Evolutionary conservation across 2,329 filamentous ascomycete genomes (phyloP).

Genomic region (Chaetomium sp.): DNA sequence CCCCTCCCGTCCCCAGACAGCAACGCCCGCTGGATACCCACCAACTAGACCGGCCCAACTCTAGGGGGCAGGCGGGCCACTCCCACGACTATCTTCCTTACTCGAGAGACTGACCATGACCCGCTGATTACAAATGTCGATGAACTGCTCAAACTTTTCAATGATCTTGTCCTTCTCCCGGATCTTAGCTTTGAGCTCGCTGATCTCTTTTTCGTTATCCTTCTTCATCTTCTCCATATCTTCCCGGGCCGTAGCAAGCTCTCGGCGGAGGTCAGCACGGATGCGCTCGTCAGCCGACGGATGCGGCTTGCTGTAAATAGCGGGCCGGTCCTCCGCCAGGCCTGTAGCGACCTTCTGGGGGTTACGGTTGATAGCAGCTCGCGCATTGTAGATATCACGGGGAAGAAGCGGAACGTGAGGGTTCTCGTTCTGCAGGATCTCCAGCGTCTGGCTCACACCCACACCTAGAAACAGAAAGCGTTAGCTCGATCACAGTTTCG

Average conservation of each 20-base stretch:
- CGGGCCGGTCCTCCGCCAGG: conserved; percentile 54
- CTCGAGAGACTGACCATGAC: conserved; percentile 51
- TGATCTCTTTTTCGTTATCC: conserved; percentile 52
- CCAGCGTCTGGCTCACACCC: conserved; percentile 59
- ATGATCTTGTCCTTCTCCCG: conserved; percentile 58
- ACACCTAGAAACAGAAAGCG: conserved; percentile 41
- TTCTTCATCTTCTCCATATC: conserved; percentile 50
- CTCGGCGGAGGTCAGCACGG: conserved; percentile 53
- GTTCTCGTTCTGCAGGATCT: conserved; percentile 58
- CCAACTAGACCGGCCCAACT: background rate
- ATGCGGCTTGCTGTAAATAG: conserved; percentile 61
- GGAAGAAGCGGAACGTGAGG: conserved; percentile 57
- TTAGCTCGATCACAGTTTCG: background rate
- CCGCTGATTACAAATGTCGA: conserved; percentile 61
- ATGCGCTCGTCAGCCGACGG: conserved; percentile 59
- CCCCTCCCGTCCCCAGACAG: background rate
- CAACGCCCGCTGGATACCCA: background rate
- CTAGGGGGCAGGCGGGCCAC: background rate
- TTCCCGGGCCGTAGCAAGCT: conserved; percentile 52
- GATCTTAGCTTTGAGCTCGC: conserved; percentile 51
- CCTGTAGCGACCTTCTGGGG: conserved; percentile 55
- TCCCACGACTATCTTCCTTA: conserved; percentile 20
- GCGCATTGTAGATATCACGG: conserved; percentile 61
- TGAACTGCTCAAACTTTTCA: conserved; percentile 61
- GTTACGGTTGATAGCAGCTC: conserved; percentile 60